These are phyloP conservation scores for Hura crepitans DNA, from an alignment of 441 rosid genomes.

Conservation along the genomic window DNA sequence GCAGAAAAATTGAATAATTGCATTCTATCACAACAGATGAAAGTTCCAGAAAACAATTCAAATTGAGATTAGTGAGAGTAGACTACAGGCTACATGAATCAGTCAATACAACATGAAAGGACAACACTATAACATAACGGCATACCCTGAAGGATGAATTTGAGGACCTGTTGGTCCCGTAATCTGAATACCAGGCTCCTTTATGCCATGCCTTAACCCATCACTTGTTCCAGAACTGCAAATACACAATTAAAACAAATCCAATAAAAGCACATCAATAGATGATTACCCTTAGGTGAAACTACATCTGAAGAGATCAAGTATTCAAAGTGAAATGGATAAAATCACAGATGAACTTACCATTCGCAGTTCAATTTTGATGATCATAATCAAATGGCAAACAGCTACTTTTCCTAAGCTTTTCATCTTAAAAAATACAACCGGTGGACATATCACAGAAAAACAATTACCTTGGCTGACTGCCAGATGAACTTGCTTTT, in stretches of 20 bases:
- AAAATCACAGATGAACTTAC: neutral
- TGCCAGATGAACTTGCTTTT: slow-evolving; percentile 31
- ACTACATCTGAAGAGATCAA: neutral
- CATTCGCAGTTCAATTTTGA: too few relatives aligned
- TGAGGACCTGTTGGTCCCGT: slow-evolving; percentile 44
- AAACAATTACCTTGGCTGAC: slow-evolving; percentile 36
- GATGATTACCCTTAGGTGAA: neutral
- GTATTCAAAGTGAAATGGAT: too few relatives aligned
- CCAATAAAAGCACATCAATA: slow-evolving; percentile 3
- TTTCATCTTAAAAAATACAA: too few relatives aligned
- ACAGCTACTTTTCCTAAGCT: too few relatives aligned
- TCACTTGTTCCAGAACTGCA: slow-evolving; percentile 46
- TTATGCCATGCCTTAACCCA: slow-evolving; percentile 26
- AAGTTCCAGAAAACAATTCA: neutral
- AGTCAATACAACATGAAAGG: neutral
- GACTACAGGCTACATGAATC: neutral
- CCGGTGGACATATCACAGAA: too few relatives aligned
- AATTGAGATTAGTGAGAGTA: neutral
- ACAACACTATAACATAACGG: neutral
- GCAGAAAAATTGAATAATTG: neutral
- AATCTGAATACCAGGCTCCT: slow-evolving; percentile 25
- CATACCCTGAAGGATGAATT: slow-evolving; percentile 59
- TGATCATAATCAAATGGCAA: too few relatives aligned
- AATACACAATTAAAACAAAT: slow-evolving; percentile 15
- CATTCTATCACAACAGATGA: neutral